Percentiles rank a stretch among this genome's conserved stretches.
These are phyloP conservation scores for Microbotryum violaceum DNA, from an alignment of 1,284 basidiomycete species.

Conservation along the genomic window DNA sequence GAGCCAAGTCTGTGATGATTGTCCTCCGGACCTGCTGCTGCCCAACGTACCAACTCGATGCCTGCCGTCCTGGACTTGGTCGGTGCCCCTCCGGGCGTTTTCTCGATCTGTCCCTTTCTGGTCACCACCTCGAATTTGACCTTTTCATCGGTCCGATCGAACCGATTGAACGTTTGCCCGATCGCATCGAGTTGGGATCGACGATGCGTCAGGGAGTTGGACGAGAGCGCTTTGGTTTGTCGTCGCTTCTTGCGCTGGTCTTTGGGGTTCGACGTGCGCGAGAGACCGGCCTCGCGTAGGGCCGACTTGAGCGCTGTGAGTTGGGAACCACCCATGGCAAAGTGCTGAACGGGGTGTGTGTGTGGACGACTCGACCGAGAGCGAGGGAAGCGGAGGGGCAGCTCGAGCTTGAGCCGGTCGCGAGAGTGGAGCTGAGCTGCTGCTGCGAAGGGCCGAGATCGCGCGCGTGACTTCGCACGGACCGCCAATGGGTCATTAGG, in stretches of 20 bases:
- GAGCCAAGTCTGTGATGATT: neutral
- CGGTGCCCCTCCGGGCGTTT: conserved; percentile 73
- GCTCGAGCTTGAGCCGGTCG: too few species aligned
- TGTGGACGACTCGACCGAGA: too few species aligned
- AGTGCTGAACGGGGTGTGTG: too few species aligned
- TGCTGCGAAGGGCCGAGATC: too few species aligned
- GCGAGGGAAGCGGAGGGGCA: too few species aligned
- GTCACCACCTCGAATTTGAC: conserved; percentile 35
- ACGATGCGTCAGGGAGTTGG: conserved; percentile 32
- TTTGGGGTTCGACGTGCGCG: conserved; percentile 49
- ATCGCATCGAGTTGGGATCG: conserved; percentile 67
- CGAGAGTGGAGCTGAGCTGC: too few species aligned
- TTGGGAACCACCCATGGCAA: conserved; percentile 54
- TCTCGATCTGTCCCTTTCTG: conserved; percentile 70
- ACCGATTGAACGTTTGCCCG: conserved; percentile 77
- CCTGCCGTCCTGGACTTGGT: conserved; percentile 81
- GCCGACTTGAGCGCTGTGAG: conserved; percentile 79
- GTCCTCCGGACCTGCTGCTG: too few species aligned
- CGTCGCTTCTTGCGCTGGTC: conserved; percentile 57
- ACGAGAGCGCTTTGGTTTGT: conserved; percentile 39
- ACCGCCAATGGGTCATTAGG: too few species aligned
- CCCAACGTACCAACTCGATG: conserved; percentile 65
- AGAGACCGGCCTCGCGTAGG: conserved; percentile 65
- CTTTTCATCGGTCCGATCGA: conserved; percentile 83
- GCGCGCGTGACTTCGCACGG: too few species aligned